phyloP scores from a whole-genome alignment of 305 asterid species.

The Ruellia speciosa region DNA sequence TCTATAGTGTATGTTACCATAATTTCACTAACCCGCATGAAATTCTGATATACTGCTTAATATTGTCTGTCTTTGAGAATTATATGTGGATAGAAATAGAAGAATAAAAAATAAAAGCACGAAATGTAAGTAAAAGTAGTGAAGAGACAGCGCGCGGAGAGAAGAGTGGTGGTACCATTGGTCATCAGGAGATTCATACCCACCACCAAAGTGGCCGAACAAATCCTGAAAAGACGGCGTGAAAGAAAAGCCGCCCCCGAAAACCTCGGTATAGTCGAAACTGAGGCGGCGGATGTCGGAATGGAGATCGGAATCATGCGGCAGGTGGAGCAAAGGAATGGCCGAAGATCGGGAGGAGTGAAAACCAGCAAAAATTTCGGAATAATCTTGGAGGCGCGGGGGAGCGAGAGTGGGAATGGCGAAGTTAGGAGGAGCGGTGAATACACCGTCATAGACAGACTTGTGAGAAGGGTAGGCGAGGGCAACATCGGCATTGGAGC shows the following conservation, averaged over 20 bases:
- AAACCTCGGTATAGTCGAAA: constrained; percentile 60
- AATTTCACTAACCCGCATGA: too few species aligned
- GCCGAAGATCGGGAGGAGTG: constrained; percentile 58
- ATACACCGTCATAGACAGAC: constrained; percentile 61
- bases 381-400: constrained; percentile 70
- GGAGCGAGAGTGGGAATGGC: constrained; percentile 45
- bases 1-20: too few species aligned
- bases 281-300: constrained; percentile 35
- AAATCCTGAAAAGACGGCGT: constrained; percentile 52
- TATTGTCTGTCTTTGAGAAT: too few species aligned
- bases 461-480: not conserved
- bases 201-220: constrained; percentile 35
- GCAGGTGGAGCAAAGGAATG: constrained; percentile 72
- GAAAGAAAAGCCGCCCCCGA: constrained; percentile 44
- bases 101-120: too few species aligned
- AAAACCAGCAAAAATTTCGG: constrained; percentile 76
- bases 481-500: not conserved
- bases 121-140: not conserved
- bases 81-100: too few species aligned
- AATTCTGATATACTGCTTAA: too few species aligned
- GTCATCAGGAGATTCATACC: not conserved
- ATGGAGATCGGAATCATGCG: constrained; percentile 29
- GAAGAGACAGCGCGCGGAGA: not conserved
- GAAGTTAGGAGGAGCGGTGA: constrained; percentile 47
- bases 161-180: not conserved